Evolutionary conservation across 306 rosid species (phyloP).

Genomic region (Cicer arietinum): DNA sequence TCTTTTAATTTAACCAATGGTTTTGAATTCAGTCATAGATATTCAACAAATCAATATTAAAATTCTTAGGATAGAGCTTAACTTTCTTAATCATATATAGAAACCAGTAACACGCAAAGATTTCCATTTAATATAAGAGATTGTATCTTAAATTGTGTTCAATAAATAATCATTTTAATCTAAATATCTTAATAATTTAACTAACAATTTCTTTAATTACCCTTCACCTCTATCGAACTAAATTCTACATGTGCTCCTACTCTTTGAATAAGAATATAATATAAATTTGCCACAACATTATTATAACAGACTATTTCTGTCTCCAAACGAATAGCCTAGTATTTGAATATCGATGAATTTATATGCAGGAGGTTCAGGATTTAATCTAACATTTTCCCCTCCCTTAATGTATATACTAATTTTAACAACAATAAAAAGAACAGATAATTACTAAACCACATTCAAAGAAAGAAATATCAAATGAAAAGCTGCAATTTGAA

Average conservation of each 20-base stretch:
- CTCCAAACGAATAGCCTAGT: no score
- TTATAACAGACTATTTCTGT: no score
- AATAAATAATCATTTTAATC: not conserved
- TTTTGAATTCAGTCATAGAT: no score
- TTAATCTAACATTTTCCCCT: no score
- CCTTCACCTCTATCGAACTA: not conserved
- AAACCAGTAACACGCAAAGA: not conserved
- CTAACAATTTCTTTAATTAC: not conserved
- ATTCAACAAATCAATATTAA: no score
- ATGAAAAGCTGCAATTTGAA: conserved; percentile 41
- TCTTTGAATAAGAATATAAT: not conserved
- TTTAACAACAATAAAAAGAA: no score
- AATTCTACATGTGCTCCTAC: not conserved
- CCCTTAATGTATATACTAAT: no score
- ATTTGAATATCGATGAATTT: no score
- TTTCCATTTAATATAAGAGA: not conserved
- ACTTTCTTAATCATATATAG: no score
- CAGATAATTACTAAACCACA: conserved; percentile 13
- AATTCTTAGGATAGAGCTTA: no score
- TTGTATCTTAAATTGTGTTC: not conserved
- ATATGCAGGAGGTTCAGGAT: no score
- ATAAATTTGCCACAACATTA: not conserved
- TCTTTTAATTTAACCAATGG: no score
- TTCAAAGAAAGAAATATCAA: conserved; percentile 24
- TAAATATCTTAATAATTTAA: not conserved